Evolutionary conservation across 1,284 basidiomycete species (phyloP).

Genomic region (Omphalotus olearius): DNA sequence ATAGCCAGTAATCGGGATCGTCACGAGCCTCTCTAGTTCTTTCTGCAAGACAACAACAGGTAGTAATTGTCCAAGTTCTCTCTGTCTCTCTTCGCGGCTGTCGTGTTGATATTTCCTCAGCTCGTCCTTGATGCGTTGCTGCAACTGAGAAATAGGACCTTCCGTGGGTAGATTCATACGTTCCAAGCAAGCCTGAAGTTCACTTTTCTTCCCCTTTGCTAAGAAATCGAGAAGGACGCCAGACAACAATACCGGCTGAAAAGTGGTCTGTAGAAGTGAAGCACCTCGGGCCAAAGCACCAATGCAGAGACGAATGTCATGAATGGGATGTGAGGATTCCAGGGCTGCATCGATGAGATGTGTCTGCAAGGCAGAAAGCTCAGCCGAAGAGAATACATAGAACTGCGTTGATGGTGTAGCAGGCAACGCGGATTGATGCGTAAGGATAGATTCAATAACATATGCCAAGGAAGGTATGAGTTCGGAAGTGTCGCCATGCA

Average conservation of each 20-base stretch:
- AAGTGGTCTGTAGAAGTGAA: slow-evolving; percentile 39
- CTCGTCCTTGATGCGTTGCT: slow-evolving; percentile 30
- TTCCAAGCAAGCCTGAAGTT: slow-evolving; percentile 34
- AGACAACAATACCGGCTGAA: slow-evolving; percentile 42
- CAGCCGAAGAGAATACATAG: slow-evolving; percentile 39
- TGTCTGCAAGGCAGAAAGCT: slow-evolving; percentile 34
- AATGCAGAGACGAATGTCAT: slow-evolving; percentile 39
- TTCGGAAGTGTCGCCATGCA: slow-evolving; percentile 23
- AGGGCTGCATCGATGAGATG: slow-evolving; percentile 40
- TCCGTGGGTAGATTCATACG: slow-evolving; percentile 33
- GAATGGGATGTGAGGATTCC: slow-evolving; percentile 23
- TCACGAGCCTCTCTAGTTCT: slow-evolving; percentile 40
- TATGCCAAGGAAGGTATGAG: slow-evolving; percentile 31
- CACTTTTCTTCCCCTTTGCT: slow-evolving; percentile 30
- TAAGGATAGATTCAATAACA: slow-evolving; percentile 31
- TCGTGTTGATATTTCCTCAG: slow-evolving; percentile 29
- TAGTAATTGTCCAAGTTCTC: slow-evolving; percentile 38
- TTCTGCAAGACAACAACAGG: slow-evolving; percentile 38
- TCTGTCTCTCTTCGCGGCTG: slow-evolving; percentile 21
- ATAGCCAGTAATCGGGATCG: slow-evolving; percentile 43
- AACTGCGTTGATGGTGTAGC: slow-evolving; percentile 32
- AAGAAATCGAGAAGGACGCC: slow-evolving; percentile 40
- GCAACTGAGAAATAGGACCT: slow-evolving; percentile 32
- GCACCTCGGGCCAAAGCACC: slow-evolving; percentile 44
- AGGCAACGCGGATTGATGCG: slow-evolving; percentile 15